These are phyloP conservation scores for Pelargonium fulgidum DNA, from an alignment of 441 rosid species.

Conservation along the genomic window DNA sequence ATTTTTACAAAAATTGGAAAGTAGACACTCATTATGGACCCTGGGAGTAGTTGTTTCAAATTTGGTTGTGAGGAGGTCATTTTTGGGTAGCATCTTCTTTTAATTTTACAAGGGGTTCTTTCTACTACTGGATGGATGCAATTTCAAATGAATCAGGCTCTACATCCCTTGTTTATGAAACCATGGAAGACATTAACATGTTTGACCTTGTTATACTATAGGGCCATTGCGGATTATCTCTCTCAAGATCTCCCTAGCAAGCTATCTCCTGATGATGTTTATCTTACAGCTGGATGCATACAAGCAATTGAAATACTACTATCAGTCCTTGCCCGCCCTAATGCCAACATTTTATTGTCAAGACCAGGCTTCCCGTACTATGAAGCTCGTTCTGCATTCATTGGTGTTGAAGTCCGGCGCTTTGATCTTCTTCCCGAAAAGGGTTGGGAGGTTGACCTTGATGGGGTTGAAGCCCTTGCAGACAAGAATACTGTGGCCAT, in stretches of 20 bases:
- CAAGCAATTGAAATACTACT: constrained; percentile 42
- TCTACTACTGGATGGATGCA: too few species aligned
- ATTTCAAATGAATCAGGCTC: background rate
- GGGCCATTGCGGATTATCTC: constrained; percentile 44
- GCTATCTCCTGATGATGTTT: constrained; percentile 38
- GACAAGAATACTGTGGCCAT: constrained; percentile 44
- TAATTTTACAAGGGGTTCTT: too few species aligned
- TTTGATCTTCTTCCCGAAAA: constrained; percentile 42
- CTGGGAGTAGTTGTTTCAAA: too few species aligned
- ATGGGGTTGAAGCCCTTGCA: constrained; percentile 38
- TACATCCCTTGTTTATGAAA: background rate
- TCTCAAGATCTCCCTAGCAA: constrained; percentile 38
- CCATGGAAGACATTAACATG: background rate
- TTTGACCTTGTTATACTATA: constrained; percentile 5
- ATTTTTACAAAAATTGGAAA: too few species aligned
- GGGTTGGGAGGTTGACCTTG: constrained; percentile 52
- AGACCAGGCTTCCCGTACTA: constrained; percentile 35
- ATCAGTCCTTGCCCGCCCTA: constrained; percentile 34
- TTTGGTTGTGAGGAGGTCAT: too few species aligned
- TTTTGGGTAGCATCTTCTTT: too few species aligned
- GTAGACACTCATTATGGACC: too few species aligned
- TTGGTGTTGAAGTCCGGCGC: constrained; percentile 31
- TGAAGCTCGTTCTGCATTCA: constrained; percentile 29
- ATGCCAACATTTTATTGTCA: constrained; percentile 42
- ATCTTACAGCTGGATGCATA: constrained; percentile 38